Evolutionary conservation across 805 yeast genomes (phyloP).

Genomic region (Vanderwaltozyma tropicalis): DNA sequence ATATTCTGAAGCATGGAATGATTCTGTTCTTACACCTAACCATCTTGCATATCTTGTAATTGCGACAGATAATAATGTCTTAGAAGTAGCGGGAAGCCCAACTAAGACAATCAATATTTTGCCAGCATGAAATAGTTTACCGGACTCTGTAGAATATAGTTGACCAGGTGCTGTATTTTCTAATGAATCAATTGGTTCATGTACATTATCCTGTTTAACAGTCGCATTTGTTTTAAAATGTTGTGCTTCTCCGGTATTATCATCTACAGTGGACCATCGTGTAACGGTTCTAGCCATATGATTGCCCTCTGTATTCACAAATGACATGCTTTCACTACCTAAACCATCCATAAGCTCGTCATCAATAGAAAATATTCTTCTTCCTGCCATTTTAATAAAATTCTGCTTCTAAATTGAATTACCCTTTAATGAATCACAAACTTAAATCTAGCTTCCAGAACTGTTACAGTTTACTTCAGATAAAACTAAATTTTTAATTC

Average conservation of each 20-base stretch:
- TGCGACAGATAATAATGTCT: slow-evolving; percentile 85
- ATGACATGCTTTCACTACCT: slow-evolving; percentile 31
- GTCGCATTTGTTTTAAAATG: too few relatives aligned
- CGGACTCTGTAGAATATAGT: slow-evolving; percentile 83
- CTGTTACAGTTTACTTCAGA: too few relatives aligned
- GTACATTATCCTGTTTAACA: slow-evolving; percentile 47
- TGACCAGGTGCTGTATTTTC: slow-evolving; percentile 82
- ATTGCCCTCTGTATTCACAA: slow-evolving; percentile 33
- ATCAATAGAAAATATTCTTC: not conserved
- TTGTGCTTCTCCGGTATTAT: not conserved
- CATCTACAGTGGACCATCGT: slow-evolving; percentile 32
- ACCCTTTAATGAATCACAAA: too few relatives aligned
- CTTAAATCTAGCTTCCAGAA: too few relatives aligned
- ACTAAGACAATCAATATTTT: slow-evolving; percentile 78
- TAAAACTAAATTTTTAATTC: too few relatives aligned
- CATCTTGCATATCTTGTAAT: slow-evolving; percentile 87
- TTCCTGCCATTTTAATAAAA: not conserved
- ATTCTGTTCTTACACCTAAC: slow-evolving; percentile 89
- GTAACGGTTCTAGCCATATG: slow-evolving; percentile 45
- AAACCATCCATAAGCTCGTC: slow-evolving; percentile 17
- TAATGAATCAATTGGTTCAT: slow-evolving; percentile 30
- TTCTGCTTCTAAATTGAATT: too few relatives aligned
- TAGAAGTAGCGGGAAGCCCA: slow-evolving; percentile 93
- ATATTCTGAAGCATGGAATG: slow-evolving; percentile 88
- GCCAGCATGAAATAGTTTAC: slow-evolving; percentile 91